These are phyloP conservation scores for Tetrapisispora phaffii DNA, from an alignment of 805 yeast species.

Conservation along the genomic window DNA sequence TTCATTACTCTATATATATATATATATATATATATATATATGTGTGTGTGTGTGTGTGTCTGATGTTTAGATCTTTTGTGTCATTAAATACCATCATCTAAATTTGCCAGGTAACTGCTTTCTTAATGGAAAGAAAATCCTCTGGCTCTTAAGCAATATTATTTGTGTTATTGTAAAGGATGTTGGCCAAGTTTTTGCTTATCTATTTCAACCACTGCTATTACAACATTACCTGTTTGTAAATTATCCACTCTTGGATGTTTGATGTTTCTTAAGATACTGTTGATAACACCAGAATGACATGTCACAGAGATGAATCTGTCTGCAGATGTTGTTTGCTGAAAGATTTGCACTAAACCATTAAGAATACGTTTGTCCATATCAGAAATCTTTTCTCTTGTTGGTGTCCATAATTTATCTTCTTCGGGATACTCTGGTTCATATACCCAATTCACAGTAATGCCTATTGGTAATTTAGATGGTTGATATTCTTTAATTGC, in stretches of 20 bases:
- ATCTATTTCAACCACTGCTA: constrained; percentile 38
- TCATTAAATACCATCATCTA: no score
- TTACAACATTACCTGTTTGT: constrained; percentile 59
- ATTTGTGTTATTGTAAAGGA: no score
- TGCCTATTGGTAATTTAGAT: constrained; percentile 14
- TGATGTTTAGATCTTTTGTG: no score
- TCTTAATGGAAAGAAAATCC: no score
- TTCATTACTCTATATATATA: no score
- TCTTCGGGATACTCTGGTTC: constrained; percentile 39
- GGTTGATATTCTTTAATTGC: constrained; percentile 14
- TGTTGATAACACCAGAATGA: constrained; percentile 52
- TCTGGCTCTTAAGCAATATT: no score
- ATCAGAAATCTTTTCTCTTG: constrained; percentile 41
- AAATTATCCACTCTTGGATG: constrained; percentile 47
- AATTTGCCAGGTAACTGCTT: no score
- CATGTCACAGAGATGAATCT: constrained; percentile 41
- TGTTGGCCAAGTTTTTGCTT: background rate
- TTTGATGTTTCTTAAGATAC: constrained; percentile 39
- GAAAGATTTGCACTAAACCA: constrained; percentile 37
- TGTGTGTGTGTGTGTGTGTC: no score
- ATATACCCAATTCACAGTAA: constrained; percentile 36
- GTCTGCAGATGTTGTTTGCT: constrained; percentile 18
- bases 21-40: no score
- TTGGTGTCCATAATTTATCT: constrained; percentile 39
- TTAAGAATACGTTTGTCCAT: constrained; percentile 36